Base-by-base conservation (phyloP, 2,329 filamentous ascomycete species). In the Leptographium flavum region DNA sequence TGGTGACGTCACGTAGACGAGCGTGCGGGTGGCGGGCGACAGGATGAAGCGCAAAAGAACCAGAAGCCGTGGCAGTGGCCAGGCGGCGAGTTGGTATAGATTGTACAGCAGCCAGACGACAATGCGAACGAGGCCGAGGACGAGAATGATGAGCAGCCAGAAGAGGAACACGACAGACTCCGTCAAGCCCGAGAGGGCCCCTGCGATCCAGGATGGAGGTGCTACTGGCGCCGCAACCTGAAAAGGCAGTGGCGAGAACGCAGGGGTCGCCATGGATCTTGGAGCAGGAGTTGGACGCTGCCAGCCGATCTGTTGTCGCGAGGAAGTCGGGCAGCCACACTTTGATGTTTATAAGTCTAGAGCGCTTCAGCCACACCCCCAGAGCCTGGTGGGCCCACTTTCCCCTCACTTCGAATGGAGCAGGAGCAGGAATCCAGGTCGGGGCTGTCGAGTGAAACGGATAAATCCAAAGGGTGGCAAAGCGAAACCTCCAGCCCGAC, bases 11-110 rank as follows among this genome's bases (percentile, higher is more conserved):
- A 30, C 39, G 42, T 57, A 63, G 1, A 57, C 56, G 4, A 60
- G 42, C 14, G 64, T 49, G 39, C 63, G 60, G 9, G 64, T 49
- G 19, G 57, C 53, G 2, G 66, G 66, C n/a, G 63, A 59, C 28
- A 65, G 54, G 3, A 66, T 21, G 8, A 59, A 50, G 28, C 58
- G 56, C 15, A 63, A 27, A 5, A 59, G 22, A 27, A 51, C 49
- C 25, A 52, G 38, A 13, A 63, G 13, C 31, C 47, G 35, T 5
- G 45, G 28, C 9, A 57, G 15, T 13, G 53, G 52, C 50, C 47
- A 50, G 3, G 46, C 40, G 4, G 46, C 48, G 5, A 45, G 31
- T 2, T 39, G 33, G 14, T 43, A 45, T 3, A 39, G 27, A 13
- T 9, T 10, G 22, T 28, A 15, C 21, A 49, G 30, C n/a, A 46